phyloP scores from a whole-genome alignment of 345 rosid species.

The Salix viminalis region DNA sequence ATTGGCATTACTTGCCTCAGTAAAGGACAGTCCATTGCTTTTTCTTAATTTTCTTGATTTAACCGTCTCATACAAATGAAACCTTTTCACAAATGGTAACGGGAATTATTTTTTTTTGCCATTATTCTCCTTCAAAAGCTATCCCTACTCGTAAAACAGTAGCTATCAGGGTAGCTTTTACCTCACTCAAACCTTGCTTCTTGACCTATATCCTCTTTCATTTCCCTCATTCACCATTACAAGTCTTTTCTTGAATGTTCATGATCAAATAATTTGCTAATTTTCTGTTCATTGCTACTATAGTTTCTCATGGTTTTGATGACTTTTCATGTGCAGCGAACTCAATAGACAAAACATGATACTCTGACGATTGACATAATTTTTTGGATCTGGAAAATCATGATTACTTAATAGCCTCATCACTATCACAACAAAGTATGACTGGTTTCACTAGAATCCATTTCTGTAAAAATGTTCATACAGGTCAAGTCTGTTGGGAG shows the following conservation, averaged over 20 bases:
- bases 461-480: background rate
- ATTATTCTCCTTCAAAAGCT: background rate
- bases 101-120: background rate
- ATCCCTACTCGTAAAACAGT: background rate
- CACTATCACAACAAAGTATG: background rate
- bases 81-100: background rate
- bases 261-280: background rate
- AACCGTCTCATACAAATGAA: background rate
- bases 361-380: background rate
- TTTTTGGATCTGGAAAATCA: background rate
- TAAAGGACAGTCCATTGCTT: background rate
- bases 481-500: constrained; percentile 56
- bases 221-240: background rate
- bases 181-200: background rate
- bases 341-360: background rate
- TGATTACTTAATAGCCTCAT: background rate
- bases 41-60: background rate
- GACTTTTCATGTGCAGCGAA: background rate
- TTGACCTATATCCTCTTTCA: background rate
- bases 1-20: background rate
- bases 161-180: background rate
- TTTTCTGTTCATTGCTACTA: background rate
- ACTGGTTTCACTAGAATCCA: background rate
- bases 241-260: background rate
- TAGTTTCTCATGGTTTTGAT: background rate